Evolutionary conservation across 208 protist genomes (phyloP).

Genomic region (Crithidia sp.): DNA sequence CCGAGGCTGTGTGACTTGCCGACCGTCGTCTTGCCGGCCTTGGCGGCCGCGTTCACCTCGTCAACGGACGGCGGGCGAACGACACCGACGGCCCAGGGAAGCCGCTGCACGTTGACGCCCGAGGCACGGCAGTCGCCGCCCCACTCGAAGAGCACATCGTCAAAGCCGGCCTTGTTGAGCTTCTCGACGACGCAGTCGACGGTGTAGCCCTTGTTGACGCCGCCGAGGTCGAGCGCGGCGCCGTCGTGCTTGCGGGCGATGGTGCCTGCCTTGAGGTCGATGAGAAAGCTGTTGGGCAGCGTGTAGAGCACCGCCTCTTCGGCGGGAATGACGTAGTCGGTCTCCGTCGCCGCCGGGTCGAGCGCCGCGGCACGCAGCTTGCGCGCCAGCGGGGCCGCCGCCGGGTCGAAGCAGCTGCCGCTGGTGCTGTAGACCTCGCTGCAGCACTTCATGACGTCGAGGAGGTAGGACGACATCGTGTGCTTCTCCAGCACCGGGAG

Average conservation of each 20-base stretch:
- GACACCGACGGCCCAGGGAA: constrained; percentile 61
- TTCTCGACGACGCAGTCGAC: constrained; percentile 60
- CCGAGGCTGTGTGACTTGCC: constrained; percentile 62
- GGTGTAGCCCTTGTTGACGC: constrained; percentile 66
- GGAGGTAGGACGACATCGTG: constrained; percentile 56
- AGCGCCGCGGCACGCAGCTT: constrained; percentile 34
- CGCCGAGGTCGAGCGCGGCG: constrained; percentile 60
- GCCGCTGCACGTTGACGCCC: constrained; percentile 43
- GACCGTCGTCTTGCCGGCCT: constrained; percentile 33
- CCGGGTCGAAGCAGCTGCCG: constrained; percentile 60
- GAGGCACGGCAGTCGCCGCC: constrained; percentile 54
- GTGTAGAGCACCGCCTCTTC: constrained; percentile 33
- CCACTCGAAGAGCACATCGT: constrained; percentile 64
- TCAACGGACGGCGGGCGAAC: constrained; percentile 51
- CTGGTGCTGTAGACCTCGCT: constrained; percentile 44
- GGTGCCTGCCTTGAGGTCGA: constrained; percentile 45
- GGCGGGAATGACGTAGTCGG: constrained; percentile 31
- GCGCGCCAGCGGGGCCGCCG: constrained; percentile 35
- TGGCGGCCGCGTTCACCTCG: constrained; percentile 31
- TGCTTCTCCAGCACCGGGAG: constrained; percentile 44
- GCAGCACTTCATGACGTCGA: constrained; percentile 51
- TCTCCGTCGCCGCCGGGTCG: constrained; percentile 12
- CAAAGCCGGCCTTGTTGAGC: constrained; percentile 38
- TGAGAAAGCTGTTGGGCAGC: constrained; percentile 45
- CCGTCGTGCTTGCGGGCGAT: constrained; percentile 54